A percentile compares a stretch with the other conserved stretches of the same genome.
Conservation (phyloP, 331 rosid species). For the Quercus tomentella region DNA sequence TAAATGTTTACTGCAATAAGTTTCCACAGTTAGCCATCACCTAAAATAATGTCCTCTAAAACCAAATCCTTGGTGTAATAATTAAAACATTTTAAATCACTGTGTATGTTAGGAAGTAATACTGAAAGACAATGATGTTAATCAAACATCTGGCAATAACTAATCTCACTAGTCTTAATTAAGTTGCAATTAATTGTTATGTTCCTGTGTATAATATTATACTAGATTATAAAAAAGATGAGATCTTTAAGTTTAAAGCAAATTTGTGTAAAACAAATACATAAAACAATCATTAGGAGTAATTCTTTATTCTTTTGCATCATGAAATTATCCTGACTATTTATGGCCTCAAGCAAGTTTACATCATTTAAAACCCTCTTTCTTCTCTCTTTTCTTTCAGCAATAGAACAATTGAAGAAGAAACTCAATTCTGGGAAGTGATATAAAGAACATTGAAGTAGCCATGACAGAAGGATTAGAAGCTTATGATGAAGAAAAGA, state of each 20-base stretch:
- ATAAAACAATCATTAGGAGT: background rate
- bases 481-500: slow-evolving; percentile 19
- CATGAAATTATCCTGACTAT: background rate
- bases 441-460: slow-evolving; percentile 1
- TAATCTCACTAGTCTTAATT: no score
- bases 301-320: background rate
- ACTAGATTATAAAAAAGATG: background rate
- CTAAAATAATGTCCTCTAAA: background rate
- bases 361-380: background rate
- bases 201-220: background rate
- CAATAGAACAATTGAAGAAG: slow-evolving; percentile 8
- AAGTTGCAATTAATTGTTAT: no score
- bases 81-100: background rate
- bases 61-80: background rate
- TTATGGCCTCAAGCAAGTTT: background rate
- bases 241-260: background rate
- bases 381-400: slow-evolving; percentile 15
- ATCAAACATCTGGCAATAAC: no score
- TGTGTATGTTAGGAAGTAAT: background rate
- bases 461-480: slow-evolving; percentile 33
- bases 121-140: no score
- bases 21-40: slow-evolving; percentile 12
- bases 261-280: background rate
- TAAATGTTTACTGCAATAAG: slow-evolving; percentile 13
- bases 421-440: slow-evolving; percentile 12